These are phyloP conservation scores for Penicillium cosmopolitanum DNA, from an alignment of 495 filamentous ascomycete species.

Conservation along the genomic window DNA sequence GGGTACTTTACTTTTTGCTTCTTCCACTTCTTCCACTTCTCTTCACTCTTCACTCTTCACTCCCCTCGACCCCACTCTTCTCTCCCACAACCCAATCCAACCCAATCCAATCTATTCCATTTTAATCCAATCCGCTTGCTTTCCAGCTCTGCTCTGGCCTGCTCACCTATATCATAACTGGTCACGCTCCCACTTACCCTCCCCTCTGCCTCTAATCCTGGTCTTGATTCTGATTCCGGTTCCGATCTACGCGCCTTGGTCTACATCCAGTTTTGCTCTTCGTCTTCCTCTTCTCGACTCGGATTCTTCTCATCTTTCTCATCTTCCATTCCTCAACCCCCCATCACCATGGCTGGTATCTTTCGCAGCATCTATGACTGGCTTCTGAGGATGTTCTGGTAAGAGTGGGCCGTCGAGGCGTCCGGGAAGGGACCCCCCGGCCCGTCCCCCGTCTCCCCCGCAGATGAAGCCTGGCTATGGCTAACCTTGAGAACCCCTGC, in stretches of 20 bases:
- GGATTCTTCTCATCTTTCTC: not conserved
- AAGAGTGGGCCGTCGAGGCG: conserved; percentile 53
- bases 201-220: not conserved
- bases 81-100: not conserved
- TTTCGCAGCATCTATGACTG: conserved; percentile 97
- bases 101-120: conserved; percentile 2
- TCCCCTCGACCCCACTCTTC: not conserved
- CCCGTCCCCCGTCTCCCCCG: conserved; percentile 36
- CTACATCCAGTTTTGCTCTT: no score
- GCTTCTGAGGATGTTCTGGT: conserved; percentile 98
- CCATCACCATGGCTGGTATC: conserved; percentile 72
- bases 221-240: no score
- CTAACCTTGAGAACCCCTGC: conserved; percentile 19
- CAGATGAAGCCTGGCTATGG: conserved; percentile 23
- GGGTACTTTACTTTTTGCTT: not conserved
- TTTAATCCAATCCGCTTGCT: not conserved
- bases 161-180: not conserved
- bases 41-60: not conserved
- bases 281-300: not conserved
- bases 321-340: conserved; percentile 1
- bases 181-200: not conserved
- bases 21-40: not conserved
- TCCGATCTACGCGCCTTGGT: no score
- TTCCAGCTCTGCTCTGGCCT: not conserved
- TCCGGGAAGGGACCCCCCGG: conserved; percentile 27